Percentiles rank a stretch among this genome's conserved stretches.
These are phyloP conservation scores for Ulota crispa DNA, from an alignment of 225 moss, liverwort and hornwort genomes.

Conservation along the genomic window DNA sequence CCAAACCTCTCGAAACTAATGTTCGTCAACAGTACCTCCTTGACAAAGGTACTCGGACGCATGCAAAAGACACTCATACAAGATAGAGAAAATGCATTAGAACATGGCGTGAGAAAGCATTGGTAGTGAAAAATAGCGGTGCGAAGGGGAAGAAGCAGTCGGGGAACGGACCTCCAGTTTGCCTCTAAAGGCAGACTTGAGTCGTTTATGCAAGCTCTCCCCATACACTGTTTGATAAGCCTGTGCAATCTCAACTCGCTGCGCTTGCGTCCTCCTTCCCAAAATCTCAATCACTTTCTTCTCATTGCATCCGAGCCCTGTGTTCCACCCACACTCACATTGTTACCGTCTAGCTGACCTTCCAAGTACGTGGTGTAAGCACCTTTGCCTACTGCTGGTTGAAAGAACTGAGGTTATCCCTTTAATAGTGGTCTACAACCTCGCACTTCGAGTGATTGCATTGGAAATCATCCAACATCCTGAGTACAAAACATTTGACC, in stretches of 20 bases:
- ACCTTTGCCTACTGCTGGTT: not conserved
- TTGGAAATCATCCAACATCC: not conserved
- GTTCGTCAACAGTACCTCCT: not conserved
- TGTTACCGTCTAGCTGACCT: not conserved
- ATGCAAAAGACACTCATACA: not conserved
- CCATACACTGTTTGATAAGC: constrained; percentile 58
- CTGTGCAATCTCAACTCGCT: constrained; percentile 54
- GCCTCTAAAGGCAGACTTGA: constrained; percentile 53
- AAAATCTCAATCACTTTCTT: constrained; percentile 56
- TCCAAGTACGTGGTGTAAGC: not conserved
- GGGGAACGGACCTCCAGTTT: constrained; percentile 53
- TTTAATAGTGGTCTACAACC: not conserved
- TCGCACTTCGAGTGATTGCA: not conserved
- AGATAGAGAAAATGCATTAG: not conserved
- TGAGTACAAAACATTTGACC: not conserved
- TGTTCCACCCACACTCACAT: constrained; percentile 1
- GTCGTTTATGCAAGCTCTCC: constrained; percentile 61
- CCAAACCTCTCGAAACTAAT: not conserved
- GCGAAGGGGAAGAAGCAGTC: not conserved
- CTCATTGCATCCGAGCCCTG: constrained; percentile 55
- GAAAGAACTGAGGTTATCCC: not conserved
- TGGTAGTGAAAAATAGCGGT: not conserved
- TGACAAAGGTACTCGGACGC: not conserved
- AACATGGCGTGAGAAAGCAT: not conserved
- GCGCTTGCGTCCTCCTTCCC: constrained; percentile 51